Base-by-base conservation (phyloP, 1,284 basidiomycete genomes). In the Trametes versicolor region DNA sequence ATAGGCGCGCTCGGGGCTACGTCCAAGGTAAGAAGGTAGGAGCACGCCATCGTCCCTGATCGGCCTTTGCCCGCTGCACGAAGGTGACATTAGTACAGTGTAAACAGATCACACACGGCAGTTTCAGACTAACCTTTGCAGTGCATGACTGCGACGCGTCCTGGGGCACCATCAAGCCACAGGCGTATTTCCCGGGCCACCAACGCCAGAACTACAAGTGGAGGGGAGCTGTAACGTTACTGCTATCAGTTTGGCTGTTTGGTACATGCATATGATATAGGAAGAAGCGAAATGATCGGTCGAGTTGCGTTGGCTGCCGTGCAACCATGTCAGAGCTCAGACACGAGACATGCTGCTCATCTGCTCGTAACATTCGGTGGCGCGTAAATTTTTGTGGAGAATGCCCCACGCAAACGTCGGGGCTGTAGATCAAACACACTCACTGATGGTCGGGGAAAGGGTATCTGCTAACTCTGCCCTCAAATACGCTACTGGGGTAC, bases 381-480 rank as follows among this genome's bases (percentile, higher is more conserved):
- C 37, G 10, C 37, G 37, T 10, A 10, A 17, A 39, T 43, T 17
- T 15, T 17, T 39, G 19, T n/a, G 19, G 41, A n/a, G 6, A 43
- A 17, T 19, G 15, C 3, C 41, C 3, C 41, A 17, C 41, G 41
- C 4, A 2, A 17, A 3, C 19, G 41, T 43, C 19, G 19, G 19
- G 41, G 41, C 6, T 19, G 41, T 17, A 19, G 15, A 17, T 43
- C 41, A n/a, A n/a, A 17, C 4, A 25, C 32, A 54, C 10, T 25
- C n/a, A 92, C 91, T 95, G 92, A 74, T 95, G 93, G 76, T 96
- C 94, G 13, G 95, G 95, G 71, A 95, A 96, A 0, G 95, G 95
- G 73, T 91, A 95, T 63, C 94, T 82, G 70, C 92, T 95, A 25
- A 95, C 92, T 36, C 92, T 81, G 9, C 88, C 88, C 10, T 84